A percentile compares a stretch with the other conserved stretches of the same genome.
Conservation (phyloP, 768 basidiomycete genomes). For the Pleurotus cornucopiae region DNA sequence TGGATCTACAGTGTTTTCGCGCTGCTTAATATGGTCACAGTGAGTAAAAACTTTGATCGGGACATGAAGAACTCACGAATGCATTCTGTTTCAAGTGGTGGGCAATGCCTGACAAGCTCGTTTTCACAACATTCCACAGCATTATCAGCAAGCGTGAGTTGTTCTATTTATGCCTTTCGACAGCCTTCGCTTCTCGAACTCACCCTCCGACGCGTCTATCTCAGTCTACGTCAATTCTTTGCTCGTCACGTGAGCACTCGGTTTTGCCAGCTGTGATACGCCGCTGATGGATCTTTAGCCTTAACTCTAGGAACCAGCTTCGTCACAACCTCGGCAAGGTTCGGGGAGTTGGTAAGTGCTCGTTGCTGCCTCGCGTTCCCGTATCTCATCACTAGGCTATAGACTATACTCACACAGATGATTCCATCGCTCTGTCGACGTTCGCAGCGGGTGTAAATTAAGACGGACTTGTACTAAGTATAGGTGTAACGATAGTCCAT, state of each 20-base stretch:
- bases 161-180: too few species aligned
- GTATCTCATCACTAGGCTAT: not conserved
- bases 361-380: too few species aligned
- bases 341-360: not conserved
- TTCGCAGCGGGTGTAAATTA: not conserved
- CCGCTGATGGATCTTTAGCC: not conserved
- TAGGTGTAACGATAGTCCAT: too few species aligned
- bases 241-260: not conserved
- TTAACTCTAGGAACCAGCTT: not conserved
- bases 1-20: not conserved
- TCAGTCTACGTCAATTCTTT: not conserved
- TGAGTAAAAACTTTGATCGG: not conserved
- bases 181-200: not conserved
- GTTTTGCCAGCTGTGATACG: not conserved
- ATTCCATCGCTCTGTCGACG: not conserved
- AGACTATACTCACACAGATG: not conserved
- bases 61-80: not conserved
- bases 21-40: not conserved
- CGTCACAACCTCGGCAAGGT: not conserved
- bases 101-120: conserved; percentile 1
- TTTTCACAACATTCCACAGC: not conserved
- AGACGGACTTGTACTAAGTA: too few species aligned
- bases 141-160: not conserved
- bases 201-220: too few species aligned
- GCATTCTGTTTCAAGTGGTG: not conserved